Percentiles rank a stretch among this genome's conserved stretches.
These are phyloP conservation scores for Ambrosiella cleistominuta DNA, from an alignment of 2,329 filamentous ascomycete genomes.

Conservation along the genomic window DNA sequence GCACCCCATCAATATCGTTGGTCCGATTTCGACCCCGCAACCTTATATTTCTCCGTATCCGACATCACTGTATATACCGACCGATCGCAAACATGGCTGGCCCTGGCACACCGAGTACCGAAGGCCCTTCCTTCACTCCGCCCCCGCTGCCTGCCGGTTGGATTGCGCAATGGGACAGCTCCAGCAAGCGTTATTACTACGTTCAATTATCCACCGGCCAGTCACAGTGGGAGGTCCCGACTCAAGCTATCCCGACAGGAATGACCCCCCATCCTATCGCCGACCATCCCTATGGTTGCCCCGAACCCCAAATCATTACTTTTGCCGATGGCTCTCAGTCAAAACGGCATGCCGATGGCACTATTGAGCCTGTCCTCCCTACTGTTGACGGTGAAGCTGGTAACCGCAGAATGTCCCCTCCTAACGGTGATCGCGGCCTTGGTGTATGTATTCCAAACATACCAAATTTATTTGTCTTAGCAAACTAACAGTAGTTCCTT, in stretches of 20 bases:
- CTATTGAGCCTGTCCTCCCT: constrained; percentile 40
- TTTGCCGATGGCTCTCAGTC: constrained; percentile 46
- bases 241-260: constrained; percentile 42
- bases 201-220: constrained; percentile 55
- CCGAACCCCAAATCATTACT: constrained; percentile 37
- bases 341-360: constrained; percentile 41
- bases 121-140: constrained; percentile 41
- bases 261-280: constrained; percentile 36
- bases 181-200: constrained; percentile 50
- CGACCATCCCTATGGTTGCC: constrained; percentile 43
- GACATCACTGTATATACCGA: neutral
- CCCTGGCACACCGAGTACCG: constrained; percentile 38
- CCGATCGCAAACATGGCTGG: constrained; percentile 30
- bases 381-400: constrained; percentile 22
- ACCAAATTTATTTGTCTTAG: neutral
- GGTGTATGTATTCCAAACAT: constrained; percentile 34
- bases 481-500: neutral
- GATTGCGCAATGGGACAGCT: constrained; percentile 53
- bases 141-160: constrained; percentile 45
- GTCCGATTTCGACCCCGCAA: neutral
- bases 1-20: neutral
- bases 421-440: constrained; percentile 41
- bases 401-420: constrained; percentile 31
- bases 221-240: constrained; percentile 60
- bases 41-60: neutral